phyloP scores from a whole-genome alignment of 2,329 filamentous ascomycete species.

The Zymoseptoria ardabiliae region DNA sequence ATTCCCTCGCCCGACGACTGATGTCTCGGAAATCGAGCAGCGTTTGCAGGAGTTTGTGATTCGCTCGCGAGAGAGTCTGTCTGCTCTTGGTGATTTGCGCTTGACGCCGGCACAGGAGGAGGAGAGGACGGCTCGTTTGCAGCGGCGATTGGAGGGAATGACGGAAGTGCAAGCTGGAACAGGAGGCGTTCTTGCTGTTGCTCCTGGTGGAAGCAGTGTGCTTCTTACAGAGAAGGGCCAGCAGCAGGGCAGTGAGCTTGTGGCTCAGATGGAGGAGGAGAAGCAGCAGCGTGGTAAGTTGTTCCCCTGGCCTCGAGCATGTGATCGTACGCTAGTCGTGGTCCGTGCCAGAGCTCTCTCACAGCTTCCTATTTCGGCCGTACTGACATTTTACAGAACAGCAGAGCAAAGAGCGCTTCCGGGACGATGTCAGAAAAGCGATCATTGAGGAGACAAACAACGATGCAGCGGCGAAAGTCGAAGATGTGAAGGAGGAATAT shows the following conservation, averaged over 20 bases:
- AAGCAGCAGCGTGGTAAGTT: neutral
- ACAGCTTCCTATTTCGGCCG: neutral
- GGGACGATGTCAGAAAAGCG: neutral
- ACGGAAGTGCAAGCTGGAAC: neutral
- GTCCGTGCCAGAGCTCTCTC: neutral
- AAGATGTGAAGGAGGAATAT: neutral
- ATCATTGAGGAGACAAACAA: neutral
- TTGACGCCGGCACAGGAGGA: neutral
- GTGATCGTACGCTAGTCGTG: neutral
- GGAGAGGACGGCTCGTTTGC: neutral
- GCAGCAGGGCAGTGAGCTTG: neutral
- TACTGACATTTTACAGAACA: neutral
- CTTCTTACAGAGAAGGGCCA: neutral
- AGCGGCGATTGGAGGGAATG: neutral
- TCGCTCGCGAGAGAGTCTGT: neutral
- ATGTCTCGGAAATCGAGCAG: slow-evolving; percentile 5
- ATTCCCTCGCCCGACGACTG: slow-evolving; percentile 3
- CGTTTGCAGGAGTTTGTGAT: neutral
- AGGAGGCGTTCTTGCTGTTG: neutral
- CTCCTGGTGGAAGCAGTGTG: neutral
- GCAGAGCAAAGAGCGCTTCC: neutral
- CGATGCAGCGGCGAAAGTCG: neutral
- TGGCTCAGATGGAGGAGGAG: neutral
- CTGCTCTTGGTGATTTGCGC: neutral
- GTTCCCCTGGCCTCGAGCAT: neutral